These are phyloP conservation scores for Microbotryum silenes-acaulis DNA, from an alignment of 1,284 basidiomycete genomes.

Conservation along the genomic window DNA sequence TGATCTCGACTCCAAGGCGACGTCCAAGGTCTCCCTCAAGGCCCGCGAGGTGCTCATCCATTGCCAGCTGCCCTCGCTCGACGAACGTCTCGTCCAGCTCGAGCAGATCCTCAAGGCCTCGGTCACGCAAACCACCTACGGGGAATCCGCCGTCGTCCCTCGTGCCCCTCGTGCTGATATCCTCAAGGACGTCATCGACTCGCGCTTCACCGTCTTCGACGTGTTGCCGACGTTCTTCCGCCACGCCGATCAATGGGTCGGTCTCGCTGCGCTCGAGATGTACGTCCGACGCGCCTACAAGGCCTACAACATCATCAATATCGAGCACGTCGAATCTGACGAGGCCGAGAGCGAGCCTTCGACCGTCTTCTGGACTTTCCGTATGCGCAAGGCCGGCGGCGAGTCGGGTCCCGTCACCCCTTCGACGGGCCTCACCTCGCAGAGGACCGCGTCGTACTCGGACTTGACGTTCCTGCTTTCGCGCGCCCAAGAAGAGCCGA, in stretches of 20 bases:
- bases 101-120: constrained; percentile 84
- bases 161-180: constrained; percentile 74
- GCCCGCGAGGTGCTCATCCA: constrained; percentile 95
- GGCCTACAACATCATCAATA: constrained; percentile 81
- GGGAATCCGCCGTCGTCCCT: constrained; percentile 63
- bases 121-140: constrained; percentile 78
- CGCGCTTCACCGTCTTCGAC: constrained; percentile 92
- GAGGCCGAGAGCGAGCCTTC: constrained; percentile 68
- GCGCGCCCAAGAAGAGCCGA: constrained; percentile 68
- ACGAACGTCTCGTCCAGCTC: constrained; percentile 90
- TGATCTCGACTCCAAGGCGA: constrained; percentile 80
- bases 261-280: constrained; percentile 87
- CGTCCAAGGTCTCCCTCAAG: constrained; percentile 82
- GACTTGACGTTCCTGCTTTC: constrained; percentile 86
- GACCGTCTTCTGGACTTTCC: constrained; percentile 86
- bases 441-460: constrained; percentile 65
- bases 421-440: constrained; percentile 28
- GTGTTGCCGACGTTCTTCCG: constrained; percentile 94
- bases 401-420: constrained; percentile 47
- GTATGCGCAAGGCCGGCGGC: constrained; percentile 57
- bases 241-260: constrained; percentile 70
- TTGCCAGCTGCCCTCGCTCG: constrained; percentile 92
- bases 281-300: constrained; percentile 94
- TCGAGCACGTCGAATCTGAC: constrained; percentile 90
- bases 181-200: constrained; percentile 89